These are phyloP conservation scores for Scytalidium sp. DNA, from an alignment of 2,329 filamentous ascomycete species.

Conservation along the genomic window DNA sequence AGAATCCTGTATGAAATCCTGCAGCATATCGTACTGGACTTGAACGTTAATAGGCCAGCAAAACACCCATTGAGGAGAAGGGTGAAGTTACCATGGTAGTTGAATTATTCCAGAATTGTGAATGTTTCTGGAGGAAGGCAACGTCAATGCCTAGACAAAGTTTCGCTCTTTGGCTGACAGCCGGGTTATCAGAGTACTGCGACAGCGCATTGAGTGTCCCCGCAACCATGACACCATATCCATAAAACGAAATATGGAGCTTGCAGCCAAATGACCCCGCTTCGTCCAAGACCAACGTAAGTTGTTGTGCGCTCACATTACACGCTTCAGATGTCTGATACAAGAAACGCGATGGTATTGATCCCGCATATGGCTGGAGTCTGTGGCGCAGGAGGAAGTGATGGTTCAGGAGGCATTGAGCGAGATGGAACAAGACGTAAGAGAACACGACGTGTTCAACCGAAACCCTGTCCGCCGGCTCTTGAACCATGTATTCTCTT, in stretches of 20 bases:
- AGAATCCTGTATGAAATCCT: neutral
- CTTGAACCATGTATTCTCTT: neutral
- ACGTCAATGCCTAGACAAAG: neutral
- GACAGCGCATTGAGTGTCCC: neutral
- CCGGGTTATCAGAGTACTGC: neutral
- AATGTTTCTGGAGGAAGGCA: neutral
- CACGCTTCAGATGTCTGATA: neutral
- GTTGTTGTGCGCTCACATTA: neutral
- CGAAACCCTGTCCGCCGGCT: neutral
- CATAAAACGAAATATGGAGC: neutral
- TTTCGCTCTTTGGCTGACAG: neutral
- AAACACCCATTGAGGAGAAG: neutral
- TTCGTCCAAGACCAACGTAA: neutral
- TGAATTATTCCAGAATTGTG: neutral
- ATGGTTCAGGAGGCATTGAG: neutral
- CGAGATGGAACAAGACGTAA: neutral
- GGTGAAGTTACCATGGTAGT: neutral
- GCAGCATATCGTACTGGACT: neutral
- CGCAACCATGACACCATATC: neutral
- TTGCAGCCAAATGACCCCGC: neutral
- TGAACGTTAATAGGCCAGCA: neutral
- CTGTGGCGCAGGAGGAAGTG: neutral
- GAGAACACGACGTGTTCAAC: neutral
- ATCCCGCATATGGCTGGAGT: neutral
- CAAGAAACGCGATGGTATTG: neutral